Base-by-base conservation (phyloP, 768 basidiomycete species). In the Pulveroboletus ravenelii region DNA sequence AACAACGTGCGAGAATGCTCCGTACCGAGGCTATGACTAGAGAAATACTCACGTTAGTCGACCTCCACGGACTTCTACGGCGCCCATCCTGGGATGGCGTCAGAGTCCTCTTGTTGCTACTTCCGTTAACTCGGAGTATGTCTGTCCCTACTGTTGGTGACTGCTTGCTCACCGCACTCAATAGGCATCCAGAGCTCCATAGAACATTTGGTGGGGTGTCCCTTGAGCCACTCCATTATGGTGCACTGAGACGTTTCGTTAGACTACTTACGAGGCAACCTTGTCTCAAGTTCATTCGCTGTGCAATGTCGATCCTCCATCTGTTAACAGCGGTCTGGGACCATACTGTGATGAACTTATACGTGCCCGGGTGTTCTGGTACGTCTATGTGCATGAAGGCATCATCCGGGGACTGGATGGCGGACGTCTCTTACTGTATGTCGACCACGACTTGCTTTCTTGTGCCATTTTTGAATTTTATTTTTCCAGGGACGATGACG, bases 41-140 rank as follows among this genome's bases (percentile, higher is more conserved):
- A 36, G 85, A 93, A 67, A 71, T 95, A 34, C 72, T 97, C 29
- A 78, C 81, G 49, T 79, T 93, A 45, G 79, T 96, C 41, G 93
- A 97, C 64, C 72, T 82, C 36, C 81, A 85, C 52, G 86, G 85
- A 25, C 69, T 96, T 29, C 73, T 94, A 63, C 77, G 93, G 29
- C 81, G 82, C 48, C 91, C 91, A 1, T 80, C 85, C 8, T 87
- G 90, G 82, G 93, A 96, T 53, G 91, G 93, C 5, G 84, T 93
- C 18, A 78, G 89, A 31, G 82, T 80, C 6, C 72, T 97, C 44
- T 69, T 95, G 29, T 74, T 96, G 41, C 70, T 93, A 29, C 70
- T 92, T 50, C 93, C 93, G 7, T 74, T 97, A 40, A 84, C 92
- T 48, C 84, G 89, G 67, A 91, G 93, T 93, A 54, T 55, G 75